phyloP scores from a whole-genome alignment of 1,284 basidiomycete species.

The Pisolithus thermaeus region DNA sequence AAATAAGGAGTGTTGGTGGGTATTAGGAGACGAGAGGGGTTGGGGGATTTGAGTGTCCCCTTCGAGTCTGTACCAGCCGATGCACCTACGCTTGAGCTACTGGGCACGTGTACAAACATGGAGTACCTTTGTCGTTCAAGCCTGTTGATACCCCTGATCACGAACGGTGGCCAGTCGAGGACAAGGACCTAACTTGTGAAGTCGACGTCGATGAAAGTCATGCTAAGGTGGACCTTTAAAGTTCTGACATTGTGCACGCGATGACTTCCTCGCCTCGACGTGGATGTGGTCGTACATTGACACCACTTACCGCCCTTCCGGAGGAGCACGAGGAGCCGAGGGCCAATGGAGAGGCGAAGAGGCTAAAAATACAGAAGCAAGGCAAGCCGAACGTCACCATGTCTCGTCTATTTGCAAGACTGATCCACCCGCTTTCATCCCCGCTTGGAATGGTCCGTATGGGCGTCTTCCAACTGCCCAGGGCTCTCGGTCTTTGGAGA shows the following conservation, averaged over 20 bases:
- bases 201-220: conserved; percentile 2
- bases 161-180: conserved; percentile 13
- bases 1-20: conserved; percentile 47
- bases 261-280: too few species aligned
- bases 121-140: too few species aligned
- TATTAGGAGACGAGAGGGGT: conserved; percentile 26
- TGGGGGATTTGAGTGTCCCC: conserved; percentile 8
- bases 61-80: conserved; percentile 5
- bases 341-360: too few species aligned
- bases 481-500: conserved; percentile 21
- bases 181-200: conserved; percentile 16
- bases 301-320: too few species aligned
- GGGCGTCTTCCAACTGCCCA: conserved; percentile 1
- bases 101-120: conserved; percentile 16
- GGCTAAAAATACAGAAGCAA: conserved; percentile 1
- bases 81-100: conserved; percentile 24
- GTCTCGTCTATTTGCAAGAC: background rate
- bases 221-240: conserved; percentile 13
- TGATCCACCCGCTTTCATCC: background rate
- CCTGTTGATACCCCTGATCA: too few species aligned
- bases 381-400: conserved; percentile 11
- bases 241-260: conserved; percentile 4
- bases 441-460: background rate
- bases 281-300: too few species aligned
- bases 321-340: background rate